A percentile compares a stretch with the other conserved stretches of the same genome.
Evolutionary conservation across 1,284 basidiomycete genomes (phyloP).

Genomic region (Microstroma glucosiphilum): DNA sequence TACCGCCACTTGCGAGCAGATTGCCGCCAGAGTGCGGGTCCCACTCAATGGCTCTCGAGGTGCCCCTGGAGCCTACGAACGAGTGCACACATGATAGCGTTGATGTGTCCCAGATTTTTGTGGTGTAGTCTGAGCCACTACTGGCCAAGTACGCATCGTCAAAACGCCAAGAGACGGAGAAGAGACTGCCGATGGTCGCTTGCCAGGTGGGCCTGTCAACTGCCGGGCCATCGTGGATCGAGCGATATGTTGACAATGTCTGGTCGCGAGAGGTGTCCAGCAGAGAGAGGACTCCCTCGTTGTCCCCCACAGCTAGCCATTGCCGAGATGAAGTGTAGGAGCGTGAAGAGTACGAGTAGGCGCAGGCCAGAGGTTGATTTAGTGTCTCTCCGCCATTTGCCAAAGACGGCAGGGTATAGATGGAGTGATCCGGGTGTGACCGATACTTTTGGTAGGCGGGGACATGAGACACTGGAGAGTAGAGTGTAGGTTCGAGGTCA

Average conservation of each 20-base stretch:
- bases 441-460: background rate
- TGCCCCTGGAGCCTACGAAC: slow-evolving; percentile 21
- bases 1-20: slow-evolving; percentile 38
- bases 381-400: background rate
- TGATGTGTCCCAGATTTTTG: slow-evolving; percentile 43
- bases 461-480: background rate
- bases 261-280: slow-evolving; percentile 32
- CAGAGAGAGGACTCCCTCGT: slow-evolving; percentile 42
- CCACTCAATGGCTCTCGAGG: slow-evolving; percentile 38
- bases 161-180: slow-evolving; percentile 39
- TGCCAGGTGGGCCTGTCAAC: slow-evolving; percentile 17
- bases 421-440: background rate
- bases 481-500: too few species aligned
- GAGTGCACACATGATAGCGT: slow-evolving; percentile 22
- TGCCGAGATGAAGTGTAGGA: slow-evolving; percentile 14
- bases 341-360: slow-evolving; percentile 5
- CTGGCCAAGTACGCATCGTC: slow-evolving; percentile 38
- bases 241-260: too few species aligned
- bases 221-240: background rate
- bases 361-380: background rate
- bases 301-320: slow-evolving; percentile 46
- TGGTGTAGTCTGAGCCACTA: slow-evolving; percentile 39
- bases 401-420: slow-evolving; percentile 1
- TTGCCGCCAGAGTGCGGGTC: slow-evolving; percentile 33
- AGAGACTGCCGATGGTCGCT: slow-evolving; percentile 28